Base-by-base conservation (phyloP, 352 stramenopile genomes). In the Globisporangium megalacanthum region DNA sequence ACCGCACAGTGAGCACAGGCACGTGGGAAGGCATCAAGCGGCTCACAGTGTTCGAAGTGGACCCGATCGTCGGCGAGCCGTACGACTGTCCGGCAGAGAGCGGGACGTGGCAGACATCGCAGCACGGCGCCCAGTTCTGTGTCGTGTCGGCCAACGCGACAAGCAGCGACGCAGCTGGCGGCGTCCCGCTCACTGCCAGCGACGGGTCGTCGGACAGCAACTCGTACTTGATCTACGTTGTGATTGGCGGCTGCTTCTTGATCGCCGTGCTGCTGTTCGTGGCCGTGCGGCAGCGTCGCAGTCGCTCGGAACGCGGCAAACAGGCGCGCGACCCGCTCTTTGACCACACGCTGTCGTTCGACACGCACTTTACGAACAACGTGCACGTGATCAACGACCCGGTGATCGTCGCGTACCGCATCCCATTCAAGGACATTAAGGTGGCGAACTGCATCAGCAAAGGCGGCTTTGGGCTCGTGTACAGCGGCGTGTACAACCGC, bases 401-500 rank as follows among this genome's bases (percentile, higher is more conserved):
- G n/a, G 60, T 83, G 11, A 81, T 89, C 49, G 68, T 82, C 22
- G 70, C 69, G 20, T 61, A 82, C 54, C 76, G 79, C 13, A 83
- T 89, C 54, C 73, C 72, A 36, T 84, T 81, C 67, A 74, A 83
- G 49, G 72, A 87, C 14, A 54, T 89, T 11, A 73, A 75, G n/a
- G 66, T 89, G 13, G 75, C 64, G 17, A 77, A 80, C 36, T 83
- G 70, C 33, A 81, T 89, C 58, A 82, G 70, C 60, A 80, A 86
- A 44, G 79, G 79, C 25, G 76, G 74, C 19, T 87, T 86, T 51
- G 79, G 79, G 15, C 54, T 84, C 20, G 76, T 89, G 17, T 89
- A 84, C 59, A 75, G 63, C 31, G 79, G 79, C n/a, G 69, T 77
- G 13, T 87, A 84, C 65, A 75, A 83, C 42, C 65, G 67, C 3